A percentile compares a stretch with the other conserved stretches of the same genome.
Evolutionary conservation across 768 basidiomycete species (phyloP).

Genomic region (Lepiota brunneoincarnata): DNA sequence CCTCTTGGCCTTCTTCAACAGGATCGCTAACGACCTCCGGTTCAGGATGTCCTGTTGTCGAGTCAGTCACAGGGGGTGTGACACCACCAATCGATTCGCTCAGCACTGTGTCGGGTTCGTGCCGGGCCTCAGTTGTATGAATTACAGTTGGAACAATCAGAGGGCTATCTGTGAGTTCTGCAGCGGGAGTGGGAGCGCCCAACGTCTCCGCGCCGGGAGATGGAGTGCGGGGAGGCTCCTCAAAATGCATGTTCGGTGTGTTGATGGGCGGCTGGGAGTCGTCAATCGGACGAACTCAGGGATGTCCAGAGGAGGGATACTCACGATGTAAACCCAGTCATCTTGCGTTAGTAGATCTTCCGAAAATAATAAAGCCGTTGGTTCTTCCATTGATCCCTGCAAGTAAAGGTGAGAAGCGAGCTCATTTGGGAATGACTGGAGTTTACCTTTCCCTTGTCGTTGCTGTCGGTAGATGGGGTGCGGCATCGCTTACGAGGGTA

Average conservation of each 20-base stretch:
- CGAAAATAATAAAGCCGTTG: background rate
- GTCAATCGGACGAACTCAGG: too few species aligned
- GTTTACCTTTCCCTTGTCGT: constrained; percentile 9
- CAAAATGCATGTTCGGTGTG: constrained; percentile 9
- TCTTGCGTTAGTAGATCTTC: constrained; percentile 2
- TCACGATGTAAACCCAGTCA: constrained; percentile 7
- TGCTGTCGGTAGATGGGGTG: constrained; percentile 27
- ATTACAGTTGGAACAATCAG: background rate
- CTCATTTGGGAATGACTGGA: background rate
- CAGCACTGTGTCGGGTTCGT: background rate
- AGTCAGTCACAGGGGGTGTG: background rate
- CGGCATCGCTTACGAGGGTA: constrained; percentile 40
- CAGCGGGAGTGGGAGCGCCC: constrained; percentile 2
- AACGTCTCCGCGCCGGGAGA: constrained; percentile 18
- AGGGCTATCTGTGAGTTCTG: constrained; percentile 2
- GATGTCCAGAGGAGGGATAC: background rate
- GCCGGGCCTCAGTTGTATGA: background rate
- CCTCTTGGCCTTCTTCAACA: background rate
- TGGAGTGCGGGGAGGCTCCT: constrained; percentile 23
- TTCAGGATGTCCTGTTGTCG: background rate
- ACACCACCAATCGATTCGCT: background rate
- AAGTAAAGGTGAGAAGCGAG: background rate
- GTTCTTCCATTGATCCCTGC: background rate
- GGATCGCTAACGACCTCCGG: background rate
- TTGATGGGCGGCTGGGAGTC: background rate